Conservation (phyloP, 805 yeast species). For the Sugiyamaella valdiviana region DNA sequence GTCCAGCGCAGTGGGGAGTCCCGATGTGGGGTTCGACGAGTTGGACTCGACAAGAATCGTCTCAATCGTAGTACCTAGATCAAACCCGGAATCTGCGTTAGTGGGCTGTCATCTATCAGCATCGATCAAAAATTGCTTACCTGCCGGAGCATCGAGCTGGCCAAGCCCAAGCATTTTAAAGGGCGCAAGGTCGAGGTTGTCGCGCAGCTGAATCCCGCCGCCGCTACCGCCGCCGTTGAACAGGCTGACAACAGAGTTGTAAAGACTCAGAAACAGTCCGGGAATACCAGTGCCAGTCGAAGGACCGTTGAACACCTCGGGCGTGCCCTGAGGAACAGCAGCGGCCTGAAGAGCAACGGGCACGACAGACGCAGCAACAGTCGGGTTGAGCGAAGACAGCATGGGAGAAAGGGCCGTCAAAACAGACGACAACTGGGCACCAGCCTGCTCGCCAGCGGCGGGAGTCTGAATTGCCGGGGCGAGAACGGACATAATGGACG, state of each 20-base stretch:
- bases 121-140: too few species aligned
- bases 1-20: too few species aligned
- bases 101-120: too few species aligned
- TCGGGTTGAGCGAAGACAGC: not conserved
- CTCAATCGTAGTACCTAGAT: not conserved
- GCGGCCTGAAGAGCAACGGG: not conserved
- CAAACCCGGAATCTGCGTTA: too few species aligned
- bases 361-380: not conserved
- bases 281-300: not conserved
- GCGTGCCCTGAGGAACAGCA: not conserved
- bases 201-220: not conserved
- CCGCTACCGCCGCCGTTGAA: not conserved
- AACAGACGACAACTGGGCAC: not conserved
- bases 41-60: not conserved
- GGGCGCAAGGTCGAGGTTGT: not conserved
- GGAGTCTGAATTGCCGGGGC: not conserved
- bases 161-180: not conserved
- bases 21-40: not conserved
- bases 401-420: not conserved
- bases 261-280: not conserved
- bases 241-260: not conserved
- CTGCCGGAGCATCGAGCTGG: not conserved
- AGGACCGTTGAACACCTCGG: not conserved
- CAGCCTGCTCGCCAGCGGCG: not conserved
- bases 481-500: not conserved